Conservation (phyloP, 768 basidiomycete genomes). For the Tricholomella constricta region DNA sequence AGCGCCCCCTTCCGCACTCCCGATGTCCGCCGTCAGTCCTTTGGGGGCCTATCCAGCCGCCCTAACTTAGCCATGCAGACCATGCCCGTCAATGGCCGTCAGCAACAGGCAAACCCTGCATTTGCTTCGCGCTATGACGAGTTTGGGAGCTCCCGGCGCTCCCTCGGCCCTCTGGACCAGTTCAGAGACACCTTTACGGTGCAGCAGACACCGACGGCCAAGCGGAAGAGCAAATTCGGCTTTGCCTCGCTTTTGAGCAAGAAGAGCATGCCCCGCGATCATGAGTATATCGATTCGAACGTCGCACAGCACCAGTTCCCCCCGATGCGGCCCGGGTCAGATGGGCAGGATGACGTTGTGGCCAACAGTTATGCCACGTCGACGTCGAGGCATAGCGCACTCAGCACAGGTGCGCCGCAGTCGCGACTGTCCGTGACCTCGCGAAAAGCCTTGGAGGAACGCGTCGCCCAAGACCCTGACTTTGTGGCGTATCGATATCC, state of each 20-base stretch:
- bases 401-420: conserved; percentile 38
- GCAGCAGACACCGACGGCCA: conserved; percentile 38
- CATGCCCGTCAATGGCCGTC: conserved; percentile 38
- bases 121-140: conserved; percentile 61
- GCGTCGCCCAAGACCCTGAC: conserved; percentile 83
- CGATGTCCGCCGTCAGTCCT: conserved; percentile 74
- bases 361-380: conserved; percentile 50
- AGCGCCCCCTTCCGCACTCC: conserved; percentile 60
- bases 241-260: conserved; percentile 68
- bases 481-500: conserved; percentile 90
- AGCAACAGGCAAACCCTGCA: conserved; percentile 37
- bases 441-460: conserved; percentile 71
- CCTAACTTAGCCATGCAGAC: conserved; percentile 57
- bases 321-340: conserved; percentile 44
- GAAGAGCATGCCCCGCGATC: conserved; percentile 37
- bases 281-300: conserved; percentile 36
- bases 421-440: conserved; percentile 66
- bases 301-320: conserved; percentile 47
- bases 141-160: conserved; percentile 69
- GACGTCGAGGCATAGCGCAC: conserved; percentile 51
- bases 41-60: conserved; percentile 63
- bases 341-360: conserved; percentile 50
- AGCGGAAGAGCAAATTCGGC: conserved; percentile 77
- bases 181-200: conserved; percentile 28
- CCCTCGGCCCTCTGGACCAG: conserved; percentile 48